Evolutionary conservation across 176 grass and related monocot species (phyloP).

Genomic region (Oryza brachyantha): DNA sequence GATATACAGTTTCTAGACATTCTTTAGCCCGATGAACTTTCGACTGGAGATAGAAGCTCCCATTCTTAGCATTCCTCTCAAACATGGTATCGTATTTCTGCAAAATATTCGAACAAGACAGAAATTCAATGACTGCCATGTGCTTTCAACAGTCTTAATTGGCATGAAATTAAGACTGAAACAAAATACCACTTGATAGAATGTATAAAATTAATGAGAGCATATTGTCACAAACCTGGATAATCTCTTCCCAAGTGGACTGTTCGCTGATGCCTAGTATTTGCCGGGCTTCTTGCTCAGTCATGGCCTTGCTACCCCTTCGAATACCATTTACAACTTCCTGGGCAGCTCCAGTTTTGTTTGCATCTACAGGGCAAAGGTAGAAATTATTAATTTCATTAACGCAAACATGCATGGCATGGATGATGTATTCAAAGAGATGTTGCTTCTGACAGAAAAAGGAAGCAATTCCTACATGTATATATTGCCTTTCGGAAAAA

Average conservation of each 20-base stretch:
- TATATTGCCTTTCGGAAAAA: not conserved
- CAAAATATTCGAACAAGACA: constrained; percentile 19
- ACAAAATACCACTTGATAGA: not conserved
- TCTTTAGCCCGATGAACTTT: constrained; percentile 92
- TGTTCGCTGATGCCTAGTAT: constrained; percentile 71
- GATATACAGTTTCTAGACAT: constrained; percentile 63
- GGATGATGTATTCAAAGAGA: not conserved
- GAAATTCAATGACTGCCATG: not conserved
- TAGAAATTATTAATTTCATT: not conserved
- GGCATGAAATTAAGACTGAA: not conserved
- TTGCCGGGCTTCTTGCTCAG: constrained; percentile 82
- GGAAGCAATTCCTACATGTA: not conserved
- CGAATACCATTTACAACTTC: constrained; percentile 76
- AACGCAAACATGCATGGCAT: not conserved
- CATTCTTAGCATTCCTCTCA: constrained; percentile 77
- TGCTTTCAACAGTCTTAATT: not conserved
- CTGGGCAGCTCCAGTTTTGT: constrained; percentile 78
- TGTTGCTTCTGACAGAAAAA: not conserved
- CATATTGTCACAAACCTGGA: constrained; percentile 44
- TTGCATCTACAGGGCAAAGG: constrained; percentile 56
- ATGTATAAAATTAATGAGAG: not conserved
- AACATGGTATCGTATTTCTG: constrained; percentile 83
- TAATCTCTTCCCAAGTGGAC: constrained; percentile 73
- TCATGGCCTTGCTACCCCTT: constrained; percentile 66
- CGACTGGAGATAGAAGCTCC: constrained; percentile 94